Evolutionary conservation across 768 basidiomycete species (phyloP).

Genomic region (Hebeloma cylindrosporum): DNA sequence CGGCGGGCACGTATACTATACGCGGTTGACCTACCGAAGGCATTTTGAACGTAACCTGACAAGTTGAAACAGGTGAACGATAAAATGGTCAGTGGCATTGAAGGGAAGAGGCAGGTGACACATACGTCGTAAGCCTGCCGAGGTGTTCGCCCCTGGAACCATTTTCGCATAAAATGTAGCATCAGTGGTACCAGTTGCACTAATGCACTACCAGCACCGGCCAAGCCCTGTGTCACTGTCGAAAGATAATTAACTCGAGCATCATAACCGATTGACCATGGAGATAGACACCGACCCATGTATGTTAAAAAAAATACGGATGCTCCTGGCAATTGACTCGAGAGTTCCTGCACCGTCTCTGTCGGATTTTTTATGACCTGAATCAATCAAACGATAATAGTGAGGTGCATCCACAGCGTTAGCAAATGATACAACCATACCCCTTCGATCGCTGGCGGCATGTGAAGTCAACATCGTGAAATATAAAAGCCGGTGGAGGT

Average conservation of each 20-base stretch:
- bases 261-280: too few relatives aligned
- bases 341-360: slow-evolving; percentile 42
- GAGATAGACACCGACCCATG: slow-evolving; percentile 34
- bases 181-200: slow-evolving; percentile 53
- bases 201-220: slow-evolving; percentile 52
- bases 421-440: slow-evolving; percentile 19
- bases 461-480: background rate
- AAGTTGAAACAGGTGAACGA: background rate
- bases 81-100: slow-evolving; percentile 16
- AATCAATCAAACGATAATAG: background rate
- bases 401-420: background rate
- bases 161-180: slow-evolving; percentile 61
- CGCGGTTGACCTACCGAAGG: slow-evolving; percentile 38
- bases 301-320: slow-evolving; percentile 67
- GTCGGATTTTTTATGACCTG: slow-evolving; percentile 47
- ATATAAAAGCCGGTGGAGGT: slow-evolving; percentile 2
- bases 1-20: background rate
- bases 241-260: background rate
- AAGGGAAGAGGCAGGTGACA: background rate
- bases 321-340: slow-evolving; percentile 51
- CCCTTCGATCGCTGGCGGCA: slow-evolving; percentile 33
- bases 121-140: slow-evolving; percentile 50
- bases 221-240: slow-evolving; percentile 50
- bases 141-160: slow-evolving; percentile 68
- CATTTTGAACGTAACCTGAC: slow-evolving; percentile 52